Evolutionary conservation across 148 eudicot genomes (phyloP).

Genomic region (Cornus controversa): DNA sequence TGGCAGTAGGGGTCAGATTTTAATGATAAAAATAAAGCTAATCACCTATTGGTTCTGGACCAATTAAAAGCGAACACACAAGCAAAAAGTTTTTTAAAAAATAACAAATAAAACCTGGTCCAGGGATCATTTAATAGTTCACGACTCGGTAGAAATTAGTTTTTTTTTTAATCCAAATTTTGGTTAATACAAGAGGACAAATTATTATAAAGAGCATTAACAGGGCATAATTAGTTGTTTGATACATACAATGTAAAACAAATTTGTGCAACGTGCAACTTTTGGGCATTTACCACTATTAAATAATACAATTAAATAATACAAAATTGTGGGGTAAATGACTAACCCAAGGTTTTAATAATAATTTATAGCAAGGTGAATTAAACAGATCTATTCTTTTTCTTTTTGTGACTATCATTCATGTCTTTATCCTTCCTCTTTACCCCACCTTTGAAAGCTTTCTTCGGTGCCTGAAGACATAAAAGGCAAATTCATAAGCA

Average conservation of each 20-base stretch:
- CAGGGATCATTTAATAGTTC: too few species aligned
- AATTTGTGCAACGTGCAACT: not conserved
- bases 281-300: not conserved
- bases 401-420: constrained; percentile 26
- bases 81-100: too few species aligned
- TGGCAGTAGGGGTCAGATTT: too few species aligned
- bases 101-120: too few species aligned
- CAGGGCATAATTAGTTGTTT: too few species aligned
- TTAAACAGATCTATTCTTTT: constrained; percentile 23
- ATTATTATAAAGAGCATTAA: too few species aligned
- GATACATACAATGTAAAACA: not conserved
- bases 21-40: too few species aligned
- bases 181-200: too few species aligned
- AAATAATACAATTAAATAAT: not conserved
- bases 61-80: too few species aligned
- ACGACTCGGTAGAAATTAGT: too few species aligned
- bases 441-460: constrained; percentile 28
- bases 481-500: constrained; percentile 3
- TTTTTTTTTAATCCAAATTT: too few species aligned
- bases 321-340: not conserved
- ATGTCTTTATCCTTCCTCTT: constrained; percentile 37
- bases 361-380: not conserved
- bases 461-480: constrained; percentile 27
- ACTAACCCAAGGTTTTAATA: not conserved
- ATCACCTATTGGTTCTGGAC: too few species aligned